A percentile compares a stretch with the other conserved stretches of the same genome.
These are phyloP conservation scores for Cutaneotrichosporon sp. DNA, from an alignment of 1,284 basidiomycete species.

Conservation along the genomic window DNA sequence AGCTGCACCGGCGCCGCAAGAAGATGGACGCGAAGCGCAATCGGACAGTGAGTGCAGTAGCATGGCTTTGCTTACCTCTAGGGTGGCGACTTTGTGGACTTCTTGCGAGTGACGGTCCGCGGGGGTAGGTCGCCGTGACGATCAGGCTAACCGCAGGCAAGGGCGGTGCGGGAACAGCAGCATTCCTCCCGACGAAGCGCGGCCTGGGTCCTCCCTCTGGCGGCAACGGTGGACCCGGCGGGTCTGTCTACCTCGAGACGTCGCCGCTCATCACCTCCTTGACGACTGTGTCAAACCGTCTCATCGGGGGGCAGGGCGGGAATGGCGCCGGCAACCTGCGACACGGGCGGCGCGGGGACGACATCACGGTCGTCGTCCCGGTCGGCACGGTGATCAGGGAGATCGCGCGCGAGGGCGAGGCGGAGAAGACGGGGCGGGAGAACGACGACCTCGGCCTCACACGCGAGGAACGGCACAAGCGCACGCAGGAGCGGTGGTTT, in stretches of 20 bases:
- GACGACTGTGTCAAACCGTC: constrained; percentile 66
- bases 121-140: constrained; percentile 60
- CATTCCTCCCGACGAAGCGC: constrained; percentile 72
- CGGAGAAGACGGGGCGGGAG: constrained; percentile 44
- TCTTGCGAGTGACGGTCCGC: constrained; percentile 71
- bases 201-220: constrained; percentile 83
- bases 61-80: too few species aligned
- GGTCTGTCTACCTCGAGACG: constrained; percentile 78
- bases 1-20: constrained; percentile 42
- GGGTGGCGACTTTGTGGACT: constrained; percentile 79
- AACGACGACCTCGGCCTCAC: constrained; percentile 51
- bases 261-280: constrained; percentile 75
- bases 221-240: constrained; percentile 84
- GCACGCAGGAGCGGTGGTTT: constrained; percentile 70
- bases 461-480: constrained; percentile 21
- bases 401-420: constrained; percentile 65
- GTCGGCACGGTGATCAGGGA: constrained; percentile 85
- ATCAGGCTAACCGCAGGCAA: too few species aligned
- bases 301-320: constrained; percentile 67
- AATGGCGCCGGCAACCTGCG: constrained; percentile 80
- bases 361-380: constrained; percentile 76
- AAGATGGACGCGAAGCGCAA: constrained; percentile 48
- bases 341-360: constrained; percentile 72
- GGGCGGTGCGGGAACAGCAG: constrained; percentile 79
- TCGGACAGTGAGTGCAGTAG: constrained; percentile 34